Evolutionary conservation across 768 basidiomycete species (phyloP), one percentile per base, ranked within the genome.

Genomic region (Lentinula sp.): DNA sequence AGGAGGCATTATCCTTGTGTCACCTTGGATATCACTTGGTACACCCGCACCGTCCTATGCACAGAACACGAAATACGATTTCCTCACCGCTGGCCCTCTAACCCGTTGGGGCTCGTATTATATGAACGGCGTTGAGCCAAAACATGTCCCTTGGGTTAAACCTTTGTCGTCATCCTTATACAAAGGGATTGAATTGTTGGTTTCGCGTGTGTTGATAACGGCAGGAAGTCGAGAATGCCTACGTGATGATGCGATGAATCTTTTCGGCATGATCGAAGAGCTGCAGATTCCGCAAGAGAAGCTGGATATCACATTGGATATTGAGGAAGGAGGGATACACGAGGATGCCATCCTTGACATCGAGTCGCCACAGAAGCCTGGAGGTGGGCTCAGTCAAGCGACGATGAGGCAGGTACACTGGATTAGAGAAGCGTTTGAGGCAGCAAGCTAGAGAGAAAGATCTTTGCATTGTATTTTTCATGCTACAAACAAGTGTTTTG

Each of bases 101-200:
- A 60, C 13, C 11, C 40, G 37, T 2, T 67, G 63, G 65, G 67
- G 66, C 11, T 59, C 61, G 35, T 50, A 21, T 7, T 67, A 74
- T 8, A 64, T 75, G 16, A 63, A 60, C 6, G 66, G 56, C 18
- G 65, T 75, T n/a, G 66, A 70, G 18, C 64, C 70, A 21, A 54
- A 63, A 13, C 65, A 69, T n/a, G 64, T 65, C 7, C 59, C 67
- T 13, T 78, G 75, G 53, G 61, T 69, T 28, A 74, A 79, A 39
- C 66, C 74, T 2, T 71, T 74, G 2, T 71, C 73, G 18, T 67
- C 69, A 6, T 66, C 61, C 15, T 77, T 74, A 75, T 76, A 75
- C 59, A 64, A 65, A 3, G 70, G 73, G 2, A 61, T 72, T 1
- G 71, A 72, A 4, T 65, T 50, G 11, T 61, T 75, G 13, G 73